Percentiles rank a stretch among this genome's conserved stretches.
phyloP scores from a whole-genome alignment of 2,329 filamentous ascomycete species.

The Penicillium sp. region DNA sequence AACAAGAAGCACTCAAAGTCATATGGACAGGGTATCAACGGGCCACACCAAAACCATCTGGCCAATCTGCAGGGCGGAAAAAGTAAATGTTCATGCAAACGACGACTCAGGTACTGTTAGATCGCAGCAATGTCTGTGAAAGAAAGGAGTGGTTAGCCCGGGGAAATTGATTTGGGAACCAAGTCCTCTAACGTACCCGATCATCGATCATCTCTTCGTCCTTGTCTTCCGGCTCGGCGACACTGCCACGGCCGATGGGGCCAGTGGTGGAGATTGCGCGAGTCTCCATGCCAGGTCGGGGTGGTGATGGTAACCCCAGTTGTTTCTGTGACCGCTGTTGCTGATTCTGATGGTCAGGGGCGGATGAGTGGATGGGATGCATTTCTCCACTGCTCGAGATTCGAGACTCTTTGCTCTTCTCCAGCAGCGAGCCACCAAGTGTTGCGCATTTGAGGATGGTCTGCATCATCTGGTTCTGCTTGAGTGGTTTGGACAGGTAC shows the following conservation, averaged over 20 bases:
- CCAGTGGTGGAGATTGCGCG: slow-evolving; percentile 72
- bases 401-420: slow-evolving; percentile 48
- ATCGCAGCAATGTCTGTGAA: slow-evolving; percentile 48
- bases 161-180: background rate
- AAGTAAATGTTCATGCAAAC: slow-evolving; percentile 29
- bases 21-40: slow-evolving; percentile 32
- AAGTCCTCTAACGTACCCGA: slow-evolving; percentile 11
- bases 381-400: slow-evolving; percentile 44
- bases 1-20: slow-evolving; percentile 12
- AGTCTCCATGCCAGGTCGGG: slow-evolving; percentile 59
- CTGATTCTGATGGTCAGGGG: slow-evolving; percentile 43
- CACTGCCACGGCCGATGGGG: slow-evolving; percentile 55
- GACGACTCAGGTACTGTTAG: slow-evolving; percentile 51
- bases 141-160: slow-evolving; percentile 1
- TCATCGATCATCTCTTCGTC: slow-evolving; percentile 17
- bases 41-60: slow-evolving; percentile 30
- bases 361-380: slow-evolving; percentile 36
- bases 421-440: slow-evolving; percentile 60
- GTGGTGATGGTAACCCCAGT: slow-evolving; percentile 20
- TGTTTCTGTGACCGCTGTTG: slow-evolving; percentile 19
- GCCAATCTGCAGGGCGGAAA: slow-evolving; percentile 24
- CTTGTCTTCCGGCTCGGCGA: slow-evolving; percentile 58
- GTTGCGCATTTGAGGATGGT: slow-evolving; percentile 97
- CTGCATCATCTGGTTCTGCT: slow-evolving; percentile 96
- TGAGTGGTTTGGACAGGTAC: slow-evolving; percentile 93